Conservation (phyloP, 805 yeast species). For the Barnettozyma sucrosica region DNA sequence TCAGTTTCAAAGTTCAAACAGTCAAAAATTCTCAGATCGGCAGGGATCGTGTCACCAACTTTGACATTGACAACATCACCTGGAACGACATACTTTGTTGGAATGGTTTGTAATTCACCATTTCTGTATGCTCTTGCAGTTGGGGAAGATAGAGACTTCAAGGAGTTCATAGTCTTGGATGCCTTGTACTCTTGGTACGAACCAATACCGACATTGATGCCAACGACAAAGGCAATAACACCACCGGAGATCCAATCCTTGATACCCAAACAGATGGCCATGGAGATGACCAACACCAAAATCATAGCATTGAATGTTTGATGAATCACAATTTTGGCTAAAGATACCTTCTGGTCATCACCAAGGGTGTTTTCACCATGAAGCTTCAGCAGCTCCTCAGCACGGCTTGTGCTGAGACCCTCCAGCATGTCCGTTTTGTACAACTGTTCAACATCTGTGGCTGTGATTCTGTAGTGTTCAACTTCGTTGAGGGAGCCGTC, state of each 20-base stretch:
- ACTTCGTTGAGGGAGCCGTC: constrained; percentile 14
- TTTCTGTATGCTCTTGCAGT: constrained; percentile 62
- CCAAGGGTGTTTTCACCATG: constrained; percentile 62
- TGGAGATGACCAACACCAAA: constrained; percentile 60
- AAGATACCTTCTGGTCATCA: constrained; percentile 49
- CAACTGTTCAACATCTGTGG: constrained; percentile 31
- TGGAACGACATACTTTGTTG: constrained; percentile 63
- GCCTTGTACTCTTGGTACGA: constrained; percentile 68
- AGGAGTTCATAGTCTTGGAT: constrained; percentile 73
- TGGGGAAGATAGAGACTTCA: constrained; percentile 61
- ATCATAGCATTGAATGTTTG: constrained; percentile 79
- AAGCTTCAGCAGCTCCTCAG: constrained; percentile 23
- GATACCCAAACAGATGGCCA: constrained; percentile 67
- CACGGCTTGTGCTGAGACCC: constrained; percentile 42
- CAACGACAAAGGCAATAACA: constrained; percentile 64
- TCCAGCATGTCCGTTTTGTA: constrained; percentile 38
- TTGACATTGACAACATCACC: constrained; percentile 61
- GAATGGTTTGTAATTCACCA: constrained; percentile 49
- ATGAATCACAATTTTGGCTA: constrained; percentile 50
- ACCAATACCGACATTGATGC: constrained; percentile 60
- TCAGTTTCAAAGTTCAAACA: constrained; percentile 64
- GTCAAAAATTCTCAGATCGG: constrained; percentile 58
- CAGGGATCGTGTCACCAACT: constrained; percentile 75
- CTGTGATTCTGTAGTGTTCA: constrained; percentile 25
- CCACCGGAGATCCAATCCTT: constrained; percentile 81